Percentiles rank a stretch among this genome's conserved stretches.
Conservation (phyloP, 805 yeast species). For the Nakazawaea ambrosiae region DNA sequence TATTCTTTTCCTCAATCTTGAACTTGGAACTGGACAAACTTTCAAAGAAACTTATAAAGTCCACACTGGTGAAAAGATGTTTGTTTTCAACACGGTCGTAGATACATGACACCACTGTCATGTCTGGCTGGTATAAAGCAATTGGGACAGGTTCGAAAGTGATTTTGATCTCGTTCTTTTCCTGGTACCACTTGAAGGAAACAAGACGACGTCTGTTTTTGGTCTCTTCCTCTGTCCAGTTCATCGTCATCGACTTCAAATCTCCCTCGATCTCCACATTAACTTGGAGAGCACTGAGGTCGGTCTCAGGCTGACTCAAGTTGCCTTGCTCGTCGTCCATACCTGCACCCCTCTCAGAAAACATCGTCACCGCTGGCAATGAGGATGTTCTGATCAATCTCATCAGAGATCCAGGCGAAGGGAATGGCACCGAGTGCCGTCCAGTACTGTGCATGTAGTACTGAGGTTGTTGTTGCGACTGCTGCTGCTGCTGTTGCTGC, state of each 20-base stretch:
- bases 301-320: not conserved
- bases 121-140: conserved; percentile 28
- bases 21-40: conserved; percentile 46
- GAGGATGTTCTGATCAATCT: conserved; percentile 7
- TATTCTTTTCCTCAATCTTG: conserved; percentile 61
- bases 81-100: conserved; percentile 42
- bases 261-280: conserved; percentile 3
- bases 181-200: conserved; percentile 31
- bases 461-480: too few relatives aligned
- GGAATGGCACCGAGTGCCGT: too few relatives aligned
- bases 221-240: conserved; percentile 42
- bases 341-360: too few relatives aligned
- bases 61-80: conserved; percentile 55
- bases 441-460: not conserved
- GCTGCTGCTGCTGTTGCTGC: too few relatives aligned
- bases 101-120: conserved; percentile 51
- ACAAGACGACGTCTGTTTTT: conserved; percentile 40
- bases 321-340: too few relatives aligned
- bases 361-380: too few relatives aligned
- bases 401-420: not conserved
- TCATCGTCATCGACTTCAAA: conserved; percentile 24
- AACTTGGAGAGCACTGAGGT: not conserved
- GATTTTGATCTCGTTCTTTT: conserved; percentile 27
- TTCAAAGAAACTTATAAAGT: conserved; percentile 51
- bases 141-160: conserved; percentile 29